Evolutionary conservation across 1,139 yeast species (phyloP), one percentile per base, ranked within the genome.

Genomic region (Pichia sp.): DNA sequence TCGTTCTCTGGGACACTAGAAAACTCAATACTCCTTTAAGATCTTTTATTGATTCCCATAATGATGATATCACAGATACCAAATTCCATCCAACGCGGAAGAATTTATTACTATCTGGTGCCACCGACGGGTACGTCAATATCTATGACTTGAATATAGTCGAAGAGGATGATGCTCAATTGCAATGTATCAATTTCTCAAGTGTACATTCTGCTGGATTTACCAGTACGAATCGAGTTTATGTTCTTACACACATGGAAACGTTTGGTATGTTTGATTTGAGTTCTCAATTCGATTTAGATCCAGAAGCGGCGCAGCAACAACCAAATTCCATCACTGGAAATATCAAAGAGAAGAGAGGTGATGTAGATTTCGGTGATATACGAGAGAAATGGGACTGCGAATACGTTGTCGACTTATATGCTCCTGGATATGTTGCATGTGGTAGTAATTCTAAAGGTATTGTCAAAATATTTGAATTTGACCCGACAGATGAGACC

Each of bases 91-190:
- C 94, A 5, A 61, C 74, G 0, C 66, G 71, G 33, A 55, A 63
- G 5, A 63, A 74, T 33, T 68, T 79, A 34, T 59, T 91, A 33
- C 63, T 88, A 60, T 81, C 95, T 33, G 99, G 97, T 0, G 78
- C 96, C 2, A 87, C 96, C 0, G 99, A 91, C 56, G 98, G 97
- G 0, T 81, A 83, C 44, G 86, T 87, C 12, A 91, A 86, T 50
- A 57, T 91, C 6, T 87, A 85, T 57, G 87, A 91, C 56, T 63
- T 87, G 33, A 57, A 66, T 1, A 63, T 74, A 23, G 55, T 59
- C 2, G 91, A 86, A 41, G 72, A 71, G 34, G 78, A 74, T 28
- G 98, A 91, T 39, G 86, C 96, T 0, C 67, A 86, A 23, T 79
- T 82, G 52, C 97, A 91, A 56, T 93, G 85, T 13, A 81, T 88